A percentile compares a stretch with the other conserved stretches of the same genome.
phyloP scores from a whole-genome alignment of 495 filamentous ascomycete species.

The Neurospora sp. region DNA sequence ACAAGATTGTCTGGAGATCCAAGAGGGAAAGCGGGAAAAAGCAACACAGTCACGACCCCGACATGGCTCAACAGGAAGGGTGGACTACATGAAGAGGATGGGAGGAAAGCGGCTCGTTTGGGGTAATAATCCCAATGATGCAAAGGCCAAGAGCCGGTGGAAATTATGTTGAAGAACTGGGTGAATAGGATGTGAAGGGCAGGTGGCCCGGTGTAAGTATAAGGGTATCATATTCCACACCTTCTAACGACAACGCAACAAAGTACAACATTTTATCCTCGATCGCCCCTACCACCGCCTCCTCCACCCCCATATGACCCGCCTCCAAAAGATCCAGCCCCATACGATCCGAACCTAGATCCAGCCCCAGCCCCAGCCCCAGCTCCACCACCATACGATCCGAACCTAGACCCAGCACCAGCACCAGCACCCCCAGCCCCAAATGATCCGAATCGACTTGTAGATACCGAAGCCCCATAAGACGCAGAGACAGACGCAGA shows the following conservation, averaged over 20 bases:
- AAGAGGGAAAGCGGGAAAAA: neutral
- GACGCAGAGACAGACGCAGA: neutral
- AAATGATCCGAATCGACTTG: neutral
- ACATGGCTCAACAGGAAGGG: neutral
- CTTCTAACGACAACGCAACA: neutral
- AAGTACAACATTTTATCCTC: conserved; percentile 3
- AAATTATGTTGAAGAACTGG: neutral
- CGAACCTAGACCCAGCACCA: neutral
- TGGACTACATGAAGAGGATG: too few species aligned
- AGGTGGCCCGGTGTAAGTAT: neutral
- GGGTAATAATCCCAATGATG: too few species aligned
- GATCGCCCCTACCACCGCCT: conserved; percentile 2
- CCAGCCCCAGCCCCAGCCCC: neutral
- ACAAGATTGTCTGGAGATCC: neutral
- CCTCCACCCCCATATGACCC: neutral
- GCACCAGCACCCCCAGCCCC: neutral
- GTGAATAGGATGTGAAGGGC: neutral
- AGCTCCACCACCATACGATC: neutral
- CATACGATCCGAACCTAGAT: neutral
- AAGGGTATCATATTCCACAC: neutral
- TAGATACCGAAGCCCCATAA: neutral
- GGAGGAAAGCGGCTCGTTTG: too few species aligned
- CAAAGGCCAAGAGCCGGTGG: neutral
- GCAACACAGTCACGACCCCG: neutral
- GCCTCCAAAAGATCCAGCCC: neutral